Conservation (phyloP, 768 basidiomycete species). For the Suillus bovinus region DNA sequence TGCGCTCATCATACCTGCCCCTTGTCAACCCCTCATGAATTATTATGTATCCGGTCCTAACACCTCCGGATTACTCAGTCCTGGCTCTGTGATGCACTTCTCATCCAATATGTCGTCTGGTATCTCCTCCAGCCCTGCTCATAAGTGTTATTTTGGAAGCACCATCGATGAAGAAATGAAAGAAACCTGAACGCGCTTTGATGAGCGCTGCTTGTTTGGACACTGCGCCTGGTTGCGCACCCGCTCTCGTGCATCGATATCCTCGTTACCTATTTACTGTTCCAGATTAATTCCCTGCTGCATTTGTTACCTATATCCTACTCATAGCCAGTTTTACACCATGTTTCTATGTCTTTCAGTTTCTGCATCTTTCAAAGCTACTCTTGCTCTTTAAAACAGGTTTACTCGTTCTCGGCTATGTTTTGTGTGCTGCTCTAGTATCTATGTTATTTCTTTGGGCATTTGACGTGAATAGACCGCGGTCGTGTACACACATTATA, state of each 20-base stretch:
- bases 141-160: conserved; percentile 9
- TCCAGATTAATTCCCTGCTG: conserved; percentile 6
- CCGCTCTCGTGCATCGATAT: background rate
- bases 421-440: background rate
- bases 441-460: background rate
- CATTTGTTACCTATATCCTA: background rate
- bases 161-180: conserved; percentile 21
- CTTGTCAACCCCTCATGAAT: conserved; percentile 21
- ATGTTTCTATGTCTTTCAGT: background rate
- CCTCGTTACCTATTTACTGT: background rate
- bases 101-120: conserved; percentile 15
- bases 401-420: background rate
- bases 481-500: too few relatives aligned
- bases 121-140: conserved; percentile 14
- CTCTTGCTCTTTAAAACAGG: background rate
- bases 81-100: conserved; percentile 14
- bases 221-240: conserved; percentile 3
- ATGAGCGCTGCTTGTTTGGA: background rate
- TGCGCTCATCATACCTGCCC: conserved; percentile 16
- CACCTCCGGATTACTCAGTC: conserved; percentile 10
- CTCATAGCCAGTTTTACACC: background rate
- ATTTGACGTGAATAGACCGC: background rate
- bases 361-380: background rate
- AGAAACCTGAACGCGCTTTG: conserved; percentile 16
- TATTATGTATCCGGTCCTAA: conserved; percentile 10